phyloP scores from a whole-genome alignment of 2,329 filamentous ascomycete species.

The Sarocladiaceae sp. region DNA sequence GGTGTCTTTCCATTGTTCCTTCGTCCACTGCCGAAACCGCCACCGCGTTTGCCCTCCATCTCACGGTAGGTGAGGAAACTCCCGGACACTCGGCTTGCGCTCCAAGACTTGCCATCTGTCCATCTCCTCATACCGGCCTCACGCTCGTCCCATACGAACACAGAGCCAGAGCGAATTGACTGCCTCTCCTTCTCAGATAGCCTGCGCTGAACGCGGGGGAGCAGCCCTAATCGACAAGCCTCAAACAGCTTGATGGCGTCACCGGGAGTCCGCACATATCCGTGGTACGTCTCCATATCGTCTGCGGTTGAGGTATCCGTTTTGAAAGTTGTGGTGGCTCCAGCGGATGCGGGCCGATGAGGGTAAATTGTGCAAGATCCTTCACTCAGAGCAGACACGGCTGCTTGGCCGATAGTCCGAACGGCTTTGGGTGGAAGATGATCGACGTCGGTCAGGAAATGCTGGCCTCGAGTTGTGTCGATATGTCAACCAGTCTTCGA shows the following conservation, averaged over 20 bases:
- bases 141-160: constrained; percentile 99
- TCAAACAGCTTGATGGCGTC: constrained; percentile 99
- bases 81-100: constrained; percentile 90
- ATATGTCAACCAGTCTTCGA: no score
- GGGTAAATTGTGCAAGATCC: no score
- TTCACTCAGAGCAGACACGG: no score
- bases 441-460: no score
- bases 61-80: constrained; percentile 97
- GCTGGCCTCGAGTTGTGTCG: no score
- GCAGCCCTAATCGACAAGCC: constrained; percentile 80
- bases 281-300: constrained; percentile 93
- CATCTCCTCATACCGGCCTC: constrained; percentile 97
- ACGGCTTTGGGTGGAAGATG: no score
- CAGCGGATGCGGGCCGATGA: constrained; percentile 8
- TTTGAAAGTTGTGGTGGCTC: constrained; percentile 11
- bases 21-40: constrained; percentile 58
- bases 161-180: constrained; percentile 90
- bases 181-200: constrained; percentile 96
- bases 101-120: constrained; percentile 99
- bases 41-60: constrained; percentile 96
- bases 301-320: constrained; percentile 15
- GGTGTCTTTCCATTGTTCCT: constrained; percentile 67
- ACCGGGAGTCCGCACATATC: constrained; percentile 87
- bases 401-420: no score
- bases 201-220: constrained; percentile 86